Evolutionary conservation across 2,329 filamentous ascomycete species (phyloP), one percentile per base, ranked within the genome.

Genomic region (Microsporum ferrugineum): DNA sequence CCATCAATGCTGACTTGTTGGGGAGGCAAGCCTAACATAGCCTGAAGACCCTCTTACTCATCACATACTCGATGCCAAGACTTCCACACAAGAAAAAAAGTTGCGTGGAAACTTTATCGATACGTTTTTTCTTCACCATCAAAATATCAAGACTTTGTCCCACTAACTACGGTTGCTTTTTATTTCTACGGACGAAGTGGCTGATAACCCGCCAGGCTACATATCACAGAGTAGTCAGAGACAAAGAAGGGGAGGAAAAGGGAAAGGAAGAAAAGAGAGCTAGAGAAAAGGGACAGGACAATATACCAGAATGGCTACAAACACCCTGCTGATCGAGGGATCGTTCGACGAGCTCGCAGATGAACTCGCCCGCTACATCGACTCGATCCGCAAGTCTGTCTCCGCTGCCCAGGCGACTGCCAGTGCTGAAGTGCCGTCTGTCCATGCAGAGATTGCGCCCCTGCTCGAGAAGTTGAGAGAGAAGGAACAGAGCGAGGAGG

Each of bases 301-400:
- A 31, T 10, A 53, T 53, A 47, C 49, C 12, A 53, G 29, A 2
- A 86, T 86, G 83, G 81, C 78, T 68, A 78, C 81, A 63, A 85
- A 80, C 67, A 84, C 83, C 71, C 81, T 85, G 69, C 79, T 86
- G 69, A 84, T 99, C 76, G 94, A 99, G 81, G 94, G 94, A 76
- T 84, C 85, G 71, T 96, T 96, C 76, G 86, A 91, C 75, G 94
- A 97, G 79, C 86, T 96, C 73, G 86, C 88, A 71, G 86, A 89
- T 76, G 94, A 99, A 80, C 88, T 99, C 80, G 91, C 92, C 75
- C 88, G 91, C 71, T 96, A 95, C 78, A 82, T 99, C 74, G 90
- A 95, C 76, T 81, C 86, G 69, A 84, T 91, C 73, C 88, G 88
- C 71, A 87, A 89, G 66, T 80, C 78, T 69, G 38, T 43, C 38